phyloP scores from a whole-genome alignment of 371 early-diverging fungal species.

The Chytridium lagenaria region DNA sequence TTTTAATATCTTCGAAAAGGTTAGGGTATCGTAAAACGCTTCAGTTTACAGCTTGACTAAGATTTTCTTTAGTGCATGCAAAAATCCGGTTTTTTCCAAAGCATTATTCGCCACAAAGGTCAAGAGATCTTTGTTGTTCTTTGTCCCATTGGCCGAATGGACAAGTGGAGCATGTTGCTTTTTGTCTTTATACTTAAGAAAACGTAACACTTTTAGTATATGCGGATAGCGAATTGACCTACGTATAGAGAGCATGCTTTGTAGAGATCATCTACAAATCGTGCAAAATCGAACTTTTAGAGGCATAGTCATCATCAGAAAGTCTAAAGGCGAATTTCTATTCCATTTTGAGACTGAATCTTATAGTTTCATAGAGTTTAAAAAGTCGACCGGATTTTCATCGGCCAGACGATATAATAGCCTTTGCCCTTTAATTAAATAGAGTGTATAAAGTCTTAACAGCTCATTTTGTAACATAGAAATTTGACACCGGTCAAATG shows the following conservation, averaged over 20 bases:
- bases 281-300: slow-evolving; percentile 51
- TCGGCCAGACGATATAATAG: slow-evolving; percentile 49
- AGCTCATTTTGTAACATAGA: slow-evolving; percentile 53
- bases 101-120: slow-evolving; percentile 8
- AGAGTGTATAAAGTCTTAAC: slow-evolving; percentile 44
- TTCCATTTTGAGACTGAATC: slow-evolving; percentile 38
- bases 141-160: slow-evolving; percentile 5
- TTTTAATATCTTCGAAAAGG: slow-evolving; percentile 38
- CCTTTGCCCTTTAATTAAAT: slow-evolving; percentile 38
- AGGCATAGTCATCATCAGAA: slow-evolving; percentile 49
- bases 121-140: slow-evolving; percentile 18
- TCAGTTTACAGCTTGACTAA: slow-evolving; percentile 44
- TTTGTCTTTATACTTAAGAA: slow-evolving; percentile 23
- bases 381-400: slow-evolving; percentile 58
- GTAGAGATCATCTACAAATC: slow-evolving; percentile 54
- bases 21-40: not conserved
- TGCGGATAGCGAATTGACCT: not conserved
- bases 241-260: slow-evolving; percentile 38
- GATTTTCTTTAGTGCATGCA: slow-evolving; percentile 50
- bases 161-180: slow-evolving; percentile 2
- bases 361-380: slow-evolving; percentile 41
- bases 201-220: not conserved
- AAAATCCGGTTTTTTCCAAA: slow-evolving; percentile 46
- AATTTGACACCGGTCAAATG: slow-evolving; percentile 59
- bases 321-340: slow-evolving; percentile 43